Base-by-base conservation (phyloP, 1,139 yeast species). In the Nakaseomyces delphensis region DNA sequence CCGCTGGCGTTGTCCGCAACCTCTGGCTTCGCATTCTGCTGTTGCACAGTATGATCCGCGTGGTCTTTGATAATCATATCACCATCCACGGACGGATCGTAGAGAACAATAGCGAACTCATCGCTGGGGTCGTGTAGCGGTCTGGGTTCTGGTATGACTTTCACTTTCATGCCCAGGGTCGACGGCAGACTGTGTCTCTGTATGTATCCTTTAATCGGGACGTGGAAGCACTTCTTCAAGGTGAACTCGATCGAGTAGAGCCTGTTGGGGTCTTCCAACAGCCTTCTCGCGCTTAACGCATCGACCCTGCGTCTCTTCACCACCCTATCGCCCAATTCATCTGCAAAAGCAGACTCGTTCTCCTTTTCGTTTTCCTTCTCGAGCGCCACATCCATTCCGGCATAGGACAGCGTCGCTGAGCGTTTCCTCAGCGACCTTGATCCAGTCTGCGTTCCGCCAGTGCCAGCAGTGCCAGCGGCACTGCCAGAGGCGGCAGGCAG, bases 91-190 rank as follows among this genome's bases (percentile, higher is more conserved):
- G 97, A 85, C 0, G 99, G 99, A 59, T 91, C 99, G 56, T 86
- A 91, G 39, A 91, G 68, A 1, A 91, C 97, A 43, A 93, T 86
- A 1, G 98, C 97, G 58, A 86, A 81, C 60, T 91, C 97, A 48
- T 83, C 86, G 42, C 81, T 73, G 0, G 99, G 98, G 63, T 91
- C 98, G 59, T 89, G 94, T 14, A 91, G 69, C 0, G 98, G 95
- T 45, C 91, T 68, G 2, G 98, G 96, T 13, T 87, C 85, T 39
- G 84, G 62, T 2, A 76, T 70, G 0, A 80, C 73, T 50, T 78
- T 77, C 32, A 81, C 74, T 48, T 82, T 74, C 42, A 87, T 86
- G 0, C 97, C 97, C 46, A 89, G 79, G 0, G 93, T 89, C 1
- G 94, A 85, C 0, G 89, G 82, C 24, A 68, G 52, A 33, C 57